Evolutionary conservation across 2,329 filamentous ascomycete species (phyloP).

Genomic region (Beauveria sp.): DNA sequence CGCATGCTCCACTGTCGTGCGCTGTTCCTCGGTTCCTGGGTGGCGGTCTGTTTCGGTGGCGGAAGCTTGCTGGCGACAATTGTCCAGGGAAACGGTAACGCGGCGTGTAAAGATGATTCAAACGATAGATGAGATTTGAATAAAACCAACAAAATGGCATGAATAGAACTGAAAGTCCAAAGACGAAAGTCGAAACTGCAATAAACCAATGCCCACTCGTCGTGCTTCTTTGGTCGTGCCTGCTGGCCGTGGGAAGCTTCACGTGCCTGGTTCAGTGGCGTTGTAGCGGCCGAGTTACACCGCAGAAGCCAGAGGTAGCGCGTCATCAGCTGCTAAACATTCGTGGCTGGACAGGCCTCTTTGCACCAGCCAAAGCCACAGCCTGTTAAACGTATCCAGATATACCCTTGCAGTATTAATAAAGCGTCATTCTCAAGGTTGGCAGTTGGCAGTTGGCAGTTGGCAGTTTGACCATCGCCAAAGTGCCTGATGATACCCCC

Average conservation of each 20-base stretch:
- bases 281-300: neutral
- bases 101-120: no score
- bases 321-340: conserved; percentile 1
- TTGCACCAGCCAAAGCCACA: no score
- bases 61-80: neutral
- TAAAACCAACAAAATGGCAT: no score
- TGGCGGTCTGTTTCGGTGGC: neutral
- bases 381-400: no score
- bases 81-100: neutral
- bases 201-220: neutral
- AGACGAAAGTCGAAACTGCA: neutral
- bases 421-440: neutral
- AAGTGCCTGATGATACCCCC: no score
- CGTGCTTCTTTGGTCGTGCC: neutral
- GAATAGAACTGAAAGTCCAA: neutral
- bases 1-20: neutral
- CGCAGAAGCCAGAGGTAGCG: neutral
- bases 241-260: neutral
- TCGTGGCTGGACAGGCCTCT: neutral
- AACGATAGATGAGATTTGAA: no score
- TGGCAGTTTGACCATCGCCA: neutral
- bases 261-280: neutral
- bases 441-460: neutral
- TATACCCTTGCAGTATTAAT: neutral
- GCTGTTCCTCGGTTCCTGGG: conserved; percentile 5